These are phyloP conservation scores for Pseudocohnilembus persalinus DNA, from an alignment of 169 alveolate genomes.

Conservation along the genomic window DNA sequence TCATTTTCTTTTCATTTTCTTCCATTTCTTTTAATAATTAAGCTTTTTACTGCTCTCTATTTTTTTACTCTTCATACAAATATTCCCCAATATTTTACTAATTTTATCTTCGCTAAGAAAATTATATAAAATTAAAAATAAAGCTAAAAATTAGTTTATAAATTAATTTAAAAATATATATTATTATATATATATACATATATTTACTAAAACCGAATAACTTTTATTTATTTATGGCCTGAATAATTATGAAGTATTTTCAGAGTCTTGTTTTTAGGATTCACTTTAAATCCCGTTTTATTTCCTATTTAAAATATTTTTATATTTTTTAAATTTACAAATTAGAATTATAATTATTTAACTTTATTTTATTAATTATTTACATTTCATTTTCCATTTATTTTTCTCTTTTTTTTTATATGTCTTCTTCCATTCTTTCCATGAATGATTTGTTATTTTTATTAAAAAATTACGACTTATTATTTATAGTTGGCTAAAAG, in stretches of 20 bases:
- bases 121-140: background rate
- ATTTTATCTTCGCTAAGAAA: constrained; percentile 16
- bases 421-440: constrained; percentile 32
- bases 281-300: no score
- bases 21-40: constrained; percentile 2
- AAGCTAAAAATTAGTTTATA: no score
- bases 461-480: background rate
- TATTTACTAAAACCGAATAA: no score
- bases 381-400: background rate
- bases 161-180: no score
- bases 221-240: no score
- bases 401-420: constrained; percentile 11
- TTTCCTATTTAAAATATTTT: no score
- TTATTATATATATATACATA: no score
- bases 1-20: background rate
- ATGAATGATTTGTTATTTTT: constrained; percentile 19
- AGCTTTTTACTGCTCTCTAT: constrained; percentile 4
- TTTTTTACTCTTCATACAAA: constrained; percentile 36
- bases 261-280: no score
- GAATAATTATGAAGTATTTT: no score
- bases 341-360: no score
- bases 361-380: background rate
- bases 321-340: no score
- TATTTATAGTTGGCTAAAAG: background rate
- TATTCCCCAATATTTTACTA: constrained; percentile 40